These are phyloP conservation scores for Microdochium nivale DNA, from an alignment of 2,329 filamentous ascomycete genomes.

Conservation along the genomic window DNA sequence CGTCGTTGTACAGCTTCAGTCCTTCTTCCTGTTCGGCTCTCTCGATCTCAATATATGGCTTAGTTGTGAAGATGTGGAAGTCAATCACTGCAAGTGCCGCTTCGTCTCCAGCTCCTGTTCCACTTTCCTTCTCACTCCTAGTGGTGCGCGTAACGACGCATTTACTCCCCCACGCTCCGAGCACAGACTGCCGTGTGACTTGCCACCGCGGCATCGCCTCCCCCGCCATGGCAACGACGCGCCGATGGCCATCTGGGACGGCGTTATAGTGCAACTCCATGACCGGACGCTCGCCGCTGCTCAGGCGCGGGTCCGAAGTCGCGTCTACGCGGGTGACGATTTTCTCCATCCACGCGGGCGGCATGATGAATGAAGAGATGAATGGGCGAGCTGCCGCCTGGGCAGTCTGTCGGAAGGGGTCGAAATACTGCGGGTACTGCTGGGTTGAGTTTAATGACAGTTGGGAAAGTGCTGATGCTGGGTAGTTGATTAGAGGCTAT, in stretches of 20 bases:
- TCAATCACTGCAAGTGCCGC: neutral
- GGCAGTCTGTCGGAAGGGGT: too few species aligned
- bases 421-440: too few species aligned
- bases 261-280: neutral
- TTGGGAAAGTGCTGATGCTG: too few species aligned
- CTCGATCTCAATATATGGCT: neutral
- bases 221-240: neutral
- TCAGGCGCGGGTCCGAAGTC: neutral
- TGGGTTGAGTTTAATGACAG: too few species aligned
- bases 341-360: neutral
- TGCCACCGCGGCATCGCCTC: neutral
- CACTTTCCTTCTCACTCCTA: neutral
- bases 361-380: neutral
- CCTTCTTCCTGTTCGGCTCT: neutral
- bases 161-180: neutral
- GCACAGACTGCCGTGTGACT: neutral
- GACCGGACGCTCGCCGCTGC: neutral
- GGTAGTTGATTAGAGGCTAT: too few species aligned
- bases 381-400: too few species aligned
- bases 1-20: neutral
- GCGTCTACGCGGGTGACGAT: neutral
- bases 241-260: neutral
- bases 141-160: neutral
- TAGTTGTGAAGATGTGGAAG: neutral
- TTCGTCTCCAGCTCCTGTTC: neutral